A percentile compares a stretch with the other conserved stretches of the same genome.
Conservation (phyloP, 306 rosid species). For the Pyrus pyrifolia region DNA sequence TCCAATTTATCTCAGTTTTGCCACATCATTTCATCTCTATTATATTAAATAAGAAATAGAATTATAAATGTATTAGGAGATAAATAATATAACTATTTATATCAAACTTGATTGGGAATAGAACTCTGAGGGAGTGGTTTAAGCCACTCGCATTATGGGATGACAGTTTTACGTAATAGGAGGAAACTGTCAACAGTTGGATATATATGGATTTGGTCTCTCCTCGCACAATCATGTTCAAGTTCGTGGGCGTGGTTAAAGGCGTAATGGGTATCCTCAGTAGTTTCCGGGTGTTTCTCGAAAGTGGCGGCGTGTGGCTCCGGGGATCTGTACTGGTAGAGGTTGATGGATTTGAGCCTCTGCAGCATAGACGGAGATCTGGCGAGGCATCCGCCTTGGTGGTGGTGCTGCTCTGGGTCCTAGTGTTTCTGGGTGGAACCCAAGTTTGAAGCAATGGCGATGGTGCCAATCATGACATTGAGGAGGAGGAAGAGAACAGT, state of each 20-base stretch:
- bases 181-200: too few species aligned
- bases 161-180: too few species aligned
- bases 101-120: too few species aligned
- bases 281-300: constrained; percentile 15
- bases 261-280: not conserved
- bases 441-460: constrained; percentile 51
- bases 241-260: not conserved
- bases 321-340: constrained; percentile 47
- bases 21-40: too few species aligned
- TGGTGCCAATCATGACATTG: constrained; percentile 76
- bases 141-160: too few species aligned
- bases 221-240: too few species aligned
- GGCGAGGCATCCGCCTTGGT: constrained; percentile 20
- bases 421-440: constrained; percentile 12
- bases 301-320: constrained; percentile 22
- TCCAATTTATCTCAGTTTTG: not conserved
- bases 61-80: too few species aligned
- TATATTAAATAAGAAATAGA: too few species aligned
- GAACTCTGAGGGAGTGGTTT: too few species aligned
- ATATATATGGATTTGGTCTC: too few species aligned
- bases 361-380: constrained; percentile 74
- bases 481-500: constrained; percentile 72
- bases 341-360: constrained; percentile 63
- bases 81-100: too few species aligned
- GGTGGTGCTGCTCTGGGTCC: not conserved